Conservation (phyloP, 2,329 filamentous ascomycete genomes). For the Cordyceps farinosa region DNA sequence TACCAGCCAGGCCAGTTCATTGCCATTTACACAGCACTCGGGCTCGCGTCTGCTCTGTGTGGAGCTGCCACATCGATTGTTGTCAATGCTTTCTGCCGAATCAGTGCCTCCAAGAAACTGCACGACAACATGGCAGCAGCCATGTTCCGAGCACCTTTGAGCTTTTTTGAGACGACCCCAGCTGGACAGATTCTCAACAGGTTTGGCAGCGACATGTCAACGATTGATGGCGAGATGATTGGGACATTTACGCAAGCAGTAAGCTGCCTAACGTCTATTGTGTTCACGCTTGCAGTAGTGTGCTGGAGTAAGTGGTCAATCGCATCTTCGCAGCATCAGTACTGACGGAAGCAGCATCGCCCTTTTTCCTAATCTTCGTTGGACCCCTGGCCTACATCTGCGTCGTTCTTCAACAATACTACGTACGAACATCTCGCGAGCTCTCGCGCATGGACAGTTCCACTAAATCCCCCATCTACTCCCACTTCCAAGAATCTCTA, state of each 20-base stretch:
- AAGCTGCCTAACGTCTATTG: slow-evolving; percentile 18
- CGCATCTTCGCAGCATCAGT: slow-evolving; percentile 77
- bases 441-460: slow-evolving; percentile 87
- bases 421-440: slow-evolving; percentile 83
- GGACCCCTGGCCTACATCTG: slow-evolving; percentile 73
- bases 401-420: slow-evolving; percentile 86
- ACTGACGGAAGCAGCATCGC: slow-evolving; percentile 71
- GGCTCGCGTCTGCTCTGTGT: slow-evolving; percentile 71
- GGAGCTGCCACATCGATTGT: slow-evolving; percentile 85
- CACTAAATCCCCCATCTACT: slow-evolving; percentile 84
- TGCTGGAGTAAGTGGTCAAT: slow-evolving; percentile 66
- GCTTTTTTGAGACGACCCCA: slow-evolving; percentile 89
- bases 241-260: slow-evolving; percentile 17
- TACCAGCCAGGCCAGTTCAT: slow-evolving; percentile 76
- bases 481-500: slow-evolving; percentile 89
- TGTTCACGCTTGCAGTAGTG: slow-evolving; percentile 70
- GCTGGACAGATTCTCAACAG: slow-evolving; percentile 85
- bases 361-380: slow-evolving; percentile 66
- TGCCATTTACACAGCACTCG: slow-evolving; percentile 84
- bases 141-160: slow-evolving; percentile 92
- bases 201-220: slow-evolving; percentile 68
- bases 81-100: slow-evolving; percentile 94
- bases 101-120: slow-evolving; percentile 87
- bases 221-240: slow-evolving; percentile 14
- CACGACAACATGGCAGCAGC: slow-evolving; percentile 90